Evolutionary conservation across 2,329 filamentous ascomycete species (phyloP).

Genomic region (Curvularia lunata): DNA sequence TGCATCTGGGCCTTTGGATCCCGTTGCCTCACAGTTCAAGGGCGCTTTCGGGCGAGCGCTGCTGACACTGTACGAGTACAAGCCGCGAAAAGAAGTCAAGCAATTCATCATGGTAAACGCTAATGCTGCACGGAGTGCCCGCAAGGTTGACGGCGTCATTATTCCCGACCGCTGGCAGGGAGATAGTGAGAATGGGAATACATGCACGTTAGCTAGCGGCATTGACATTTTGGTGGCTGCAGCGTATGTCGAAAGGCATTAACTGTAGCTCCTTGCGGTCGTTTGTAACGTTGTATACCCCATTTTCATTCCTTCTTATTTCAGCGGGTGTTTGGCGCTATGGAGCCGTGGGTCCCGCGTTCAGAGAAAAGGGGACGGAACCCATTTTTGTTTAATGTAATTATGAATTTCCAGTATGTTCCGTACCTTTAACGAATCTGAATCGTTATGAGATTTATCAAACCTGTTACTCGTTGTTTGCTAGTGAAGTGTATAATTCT

Average conservation of each 20-base stretch:
- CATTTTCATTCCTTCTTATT: not conserved
- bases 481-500: not conserved
- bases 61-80: slow-evolving; percentile 37
- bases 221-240: slow-evolving; percentile 69
- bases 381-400: slow-evolving; percentile 10
- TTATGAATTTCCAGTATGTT: not conserved
- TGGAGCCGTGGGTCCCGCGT: not conserved
- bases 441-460: no score
- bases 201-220: slow-evolving; percentile 67
- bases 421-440: not conserved
- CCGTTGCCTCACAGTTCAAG: slow-evolving; percentile 46
- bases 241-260: slow-evolving; percentile 18
- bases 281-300: slow-evolving; percentile 17
- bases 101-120: slow-evolving; percentile 46
- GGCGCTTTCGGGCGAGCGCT: slow-evolving; percentile 48
- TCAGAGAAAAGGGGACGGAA: not conserved
- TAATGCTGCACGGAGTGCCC: slow-evolving; percentile 39
- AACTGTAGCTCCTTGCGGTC: not conserved
- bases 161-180: slow-evolving; percentile 67
- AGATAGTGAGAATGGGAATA: slow-evolving; percentile 57
- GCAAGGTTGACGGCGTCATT: slow-evolving; percentile 49
- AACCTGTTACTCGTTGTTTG: not conserved
- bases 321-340: slow-evolving; percentile 7
- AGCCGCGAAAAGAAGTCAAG: slow-evolving; percentile 27
- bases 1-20: slow-evolving; percentile 29